Conservation (phyloP, 768 basidiomycete genomes). For the Naganishia randhawae region DNA sequence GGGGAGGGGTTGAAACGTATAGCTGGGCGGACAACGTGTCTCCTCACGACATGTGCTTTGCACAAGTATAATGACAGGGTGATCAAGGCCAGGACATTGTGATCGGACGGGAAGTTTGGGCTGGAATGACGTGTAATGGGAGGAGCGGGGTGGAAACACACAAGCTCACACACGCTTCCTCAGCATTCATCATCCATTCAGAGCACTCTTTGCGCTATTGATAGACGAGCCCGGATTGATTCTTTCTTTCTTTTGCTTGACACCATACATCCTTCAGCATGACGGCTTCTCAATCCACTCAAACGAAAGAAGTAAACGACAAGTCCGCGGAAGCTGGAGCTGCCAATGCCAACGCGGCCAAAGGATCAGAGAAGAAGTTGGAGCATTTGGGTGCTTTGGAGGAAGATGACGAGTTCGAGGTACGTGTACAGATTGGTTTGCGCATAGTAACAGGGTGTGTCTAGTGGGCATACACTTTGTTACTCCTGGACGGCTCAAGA, state of each 20-base stretch:
- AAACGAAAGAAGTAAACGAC: background rate
- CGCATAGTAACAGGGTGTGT: no score
- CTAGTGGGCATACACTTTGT: background rate
- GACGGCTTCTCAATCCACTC: constrained; percentile 1
- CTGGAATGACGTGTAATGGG: constrained; percentile 11
- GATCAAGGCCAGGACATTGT: background rate
- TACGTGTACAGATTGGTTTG: constrained; percentile 37
- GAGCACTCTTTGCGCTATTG: background rate
- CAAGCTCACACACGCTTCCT: constrained; percentile 8
- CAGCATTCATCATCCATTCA: background rate
- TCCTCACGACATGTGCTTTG: background rate
- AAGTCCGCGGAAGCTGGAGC: constrained; percentile 24
- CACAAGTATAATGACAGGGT: background rate
- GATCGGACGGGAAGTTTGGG: constrained; percentile 6
- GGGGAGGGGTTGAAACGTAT: background rate
- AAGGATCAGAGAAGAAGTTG: constrained; percentile 48
- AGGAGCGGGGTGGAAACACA: background rate
- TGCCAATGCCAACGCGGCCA: constrained; percentile 9
- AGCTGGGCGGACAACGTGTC: background rate
- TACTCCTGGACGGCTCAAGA: background rate
- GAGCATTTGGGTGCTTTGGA: constrained; percentile 83
- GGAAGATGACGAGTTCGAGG: constrained; percentile 91
- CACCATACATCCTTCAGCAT: background rate
- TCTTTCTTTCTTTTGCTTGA: background rate
- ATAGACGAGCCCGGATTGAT: background rate